Conservation (phyloP, 176 grass and related monocot species). For the Paspalum notatum region DNA sequence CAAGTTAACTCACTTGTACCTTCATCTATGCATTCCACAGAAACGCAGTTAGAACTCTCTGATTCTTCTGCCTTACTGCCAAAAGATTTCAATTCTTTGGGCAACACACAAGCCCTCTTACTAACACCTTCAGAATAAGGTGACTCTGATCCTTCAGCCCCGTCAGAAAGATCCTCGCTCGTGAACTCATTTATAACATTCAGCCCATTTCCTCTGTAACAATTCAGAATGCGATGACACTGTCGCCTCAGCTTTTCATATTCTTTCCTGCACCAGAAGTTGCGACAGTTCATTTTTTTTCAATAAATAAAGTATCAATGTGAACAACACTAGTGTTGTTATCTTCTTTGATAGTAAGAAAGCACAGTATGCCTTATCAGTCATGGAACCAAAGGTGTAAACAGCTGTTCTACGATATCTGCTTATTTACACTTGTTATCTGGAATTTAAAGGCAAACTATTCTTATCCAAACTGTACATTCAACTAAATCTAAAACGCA, state of each 20-base stretch:
- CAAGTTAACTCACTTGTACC: constrained; percentile 49
- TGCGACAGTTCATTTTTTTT: constrained; percentile 5
- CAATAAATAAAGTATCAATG: background rate
- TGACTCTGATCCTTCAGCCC: constrained; percentile 43
- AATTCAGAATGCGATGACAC: constrained; percentile 54
- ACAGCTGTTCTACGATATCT: background rate
- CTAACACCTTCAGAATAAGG: constrained; percentile 50
- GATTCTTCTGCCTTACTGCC: constrained; percentile 22
- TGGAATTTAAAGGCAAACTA: constrained; percentile 33
- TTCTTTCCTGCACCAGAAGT: constrained; percentile 71
- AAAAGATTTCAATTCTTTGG: constrained; percentile 52
- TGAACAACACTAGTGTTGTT: background rate
- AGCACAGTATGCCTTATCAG: background rate
- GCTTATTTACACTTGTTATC: background rate
- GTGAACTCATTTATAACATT: constrained; percentile 59
- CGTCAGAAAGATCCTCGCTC: constrained; percentile 47
- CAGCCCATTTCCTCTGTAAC: constrained; percentile 59
- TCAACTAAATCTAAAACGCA: constrained; percentile 31
- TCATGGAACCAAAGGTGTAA: constrained; percentile 10
- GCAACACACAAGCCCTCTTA: constrained; percentile 41
- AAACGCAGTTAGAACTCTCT: constrained; percentile 31
- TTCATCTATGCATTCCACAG: constrained; percentile 50
- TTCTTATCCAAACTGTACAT: background rate
- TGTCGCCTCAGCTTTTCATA: constrained; percentile 82
- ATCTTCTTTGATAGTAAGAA: constrained; percentile 27